Percentiles rank a stretch among this genome's conserved stretches.
These are phyloP conservation scores for Cercophora sp. DNA, from an alignment of 495 filamentous ascomycete species.

Conservation along the genomic window DNA sequence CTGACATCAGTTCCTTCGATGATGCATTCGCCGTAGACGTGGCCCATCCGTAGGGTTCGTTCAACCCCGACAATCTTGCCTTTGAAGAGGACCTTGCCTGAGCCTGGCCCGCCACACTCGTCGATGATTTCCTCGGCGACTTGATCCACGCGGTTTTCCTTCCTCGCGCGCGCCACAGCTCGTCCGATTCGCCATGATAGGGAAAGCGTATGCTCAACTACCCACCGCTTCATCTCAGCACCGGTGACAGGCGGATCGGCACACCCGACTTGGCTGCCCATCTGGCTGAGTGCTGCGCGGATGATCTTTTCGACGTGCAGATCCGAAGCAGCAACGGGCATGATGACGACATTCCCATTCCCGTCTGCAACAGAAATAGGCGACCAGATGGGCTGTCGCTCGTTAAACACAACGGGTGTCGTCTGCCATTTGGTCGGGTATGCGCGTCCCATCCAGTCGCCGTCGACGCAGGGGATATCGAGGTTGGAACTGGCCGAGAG, in stretches of 20 bases:
- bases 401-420: conserved; percentile 49
- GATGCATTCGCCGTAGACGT: conserved; percentile 51
- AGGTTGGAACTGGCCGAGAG: conserved; percentile 39
- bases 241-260: conserved; percentile 43
- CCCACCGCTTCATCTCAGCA: conserved; percentile 45
- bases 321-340: conserved; percentile 39
- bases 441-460: conserved; percentile 56
- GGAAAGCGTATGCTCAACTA: conserved; percentile 48
- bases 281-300: conserved; percentile 40
- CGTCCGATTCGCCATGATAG: conserved; percentile 54
- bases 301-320: conserved; percentile 37
- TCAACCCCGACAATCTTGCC: conserved; percentile 60
- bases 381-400: conserved; percentile 42
- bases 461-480: conserved; percentile 49
- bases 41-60: conserved; percentile 51
- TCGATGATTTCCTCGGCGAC: conserved; percentile 55
- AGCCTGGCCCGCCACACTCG: conserved; percentile 49
- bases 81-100: conserved; percentile 52
- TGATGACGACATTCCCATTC: conserved; percentile 44
- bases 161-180: conserved; percentile 47
- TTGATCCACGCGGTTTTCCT: conserved; percentile 41
- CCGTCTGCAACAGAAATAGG: conserved; percentile 48
- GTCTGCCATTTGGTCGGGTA: conserved; percentile 58
- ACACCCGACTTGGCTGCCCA: conserved; percentile 46
- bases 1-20: conserved; percentile 43